Evolutionary conservation across 2,329 filamentous ascomycete species (phyloP), one percentile per base, ranked within the genome.

Genomic region (Paecilomyces fulvus): DNA sequence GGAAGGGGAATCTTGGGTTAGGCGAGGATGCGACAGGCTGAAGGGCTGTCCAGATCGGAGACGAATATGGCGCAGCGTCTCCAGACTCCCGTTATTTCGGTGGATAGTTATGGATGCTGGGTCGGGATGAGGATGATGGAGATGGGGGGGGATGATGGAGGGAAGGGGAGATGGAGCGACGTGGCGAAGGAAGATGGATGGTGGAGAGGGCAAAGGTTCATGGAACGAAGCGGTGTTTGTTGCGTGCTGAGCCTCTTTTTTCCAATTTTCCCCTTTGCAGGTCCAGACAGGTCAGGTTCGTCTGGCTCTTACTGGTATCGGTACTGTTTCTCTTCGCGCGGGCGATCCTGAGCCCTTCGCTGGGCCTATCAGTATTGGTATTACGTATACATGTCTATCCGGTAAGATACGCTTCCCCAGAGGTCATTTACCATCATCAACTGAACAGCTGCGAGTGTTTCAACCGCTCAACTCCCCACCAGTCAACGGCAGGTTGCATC

Each of bases 21-120:
- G 21, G 28, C 20, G 28, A 33, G 49, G 53, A 55, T 37, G 37
- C 52, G 49, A 53, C 56, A 54, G 50, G 54, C 58, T 58, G 58
- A 59, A 56, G 54, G 56, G 58, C 52, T 51, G 52, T 54, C 55
- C 58, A 53, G 56, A 62, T 60, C 56, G 51, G 55, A 50, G 57
- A 28, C 48, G 52, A 43, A 53, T 55, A 53, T 56, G 54, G 56
- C 52, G 60, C 54, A 55, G 55, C 30, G 52, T 54, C 25, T 28
- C 25, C 25, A 28, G 4, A 28, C 25, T 43, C n/a, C 33, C 14
- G 37, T 43, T n/a, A 17, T 17, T 43, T 43, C 17, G 37, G 37
- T 43, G 37, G 37, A 43, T 52, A n/a, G n/a, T n/a, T n/a, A 54
- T 30, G 30, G 54, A 53, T 55, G 55, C 37, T 53, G 58, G 55